Conservation (phyloP, 371 early-diverging fungal species). For the Lichtheimia corymbifera region DNA sequence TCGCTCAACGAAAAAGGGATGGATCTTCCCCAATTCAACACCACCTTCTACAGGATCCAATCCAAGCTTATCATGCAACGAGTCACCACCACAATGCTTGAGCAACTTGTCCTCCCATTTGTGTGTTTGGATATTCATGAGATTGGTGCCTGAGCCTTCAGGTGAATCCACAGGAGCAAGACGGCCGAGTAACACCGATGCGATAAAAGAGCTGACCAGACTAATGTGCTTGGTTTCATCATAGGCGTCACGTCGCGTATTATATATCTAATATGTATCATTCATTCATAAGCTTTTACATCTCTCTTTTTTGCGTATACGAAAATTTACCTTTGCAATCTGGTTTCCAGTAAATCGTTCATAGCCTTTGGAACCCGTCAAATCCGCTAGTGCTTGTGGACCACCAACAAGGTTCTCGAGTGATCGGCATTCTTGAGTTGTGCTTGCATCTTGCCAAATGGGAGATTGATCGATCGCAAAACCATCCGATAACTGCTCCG, state of each 20-base stretch:
- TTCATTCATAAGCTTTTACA: too few species aligned
- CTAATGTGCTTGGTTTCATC: conserved; percentile 58
- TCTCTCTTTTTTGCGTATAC: too few species aligned
- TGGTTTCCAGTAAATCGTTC: conserved; percentile 84
- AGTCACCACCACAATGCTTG: conserved; percentile 42
- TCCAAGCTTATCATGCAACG: conserved; percentile 42
- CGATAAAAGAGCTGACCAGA: conserved; percentile 73
- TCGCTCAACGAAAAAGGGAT: conserved; percentile 47
- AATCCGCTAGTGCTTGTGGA: conserved; percentile 55
- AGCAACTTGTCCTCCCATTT: conserved; percentile 55
- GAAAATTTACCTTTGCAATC: conserved; percentile 60
- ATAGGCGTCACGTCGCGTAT: conserved; percentile 32
- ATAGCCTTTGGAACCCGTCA: conserved; percentile 77
- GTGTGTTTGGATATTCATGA: conserved; percentile 66
- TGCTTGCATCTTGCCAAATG: conserved; percentile 87
- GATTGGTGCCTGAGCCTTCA: conserved; percentile 85
- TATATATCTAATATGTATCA: conserved; percentile 27
- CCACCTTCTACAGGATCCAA: conserved; percentile 45
- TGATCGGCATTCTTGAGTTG: conserved; percentile 60
- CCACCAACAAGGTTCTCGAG: conserved; percentile 67
- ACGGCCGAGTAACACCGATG: conserved; percentile 65
- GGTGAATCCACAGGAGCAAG: conserved; percentile 70
- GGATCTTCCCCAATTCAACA: conserved; percentile 38
- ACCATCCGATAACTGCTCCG: conserved; percentile 54
- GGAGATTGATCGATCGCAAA: conserved; percentile 72